A percentile compares a stretch with the other conserved stretches of the same genome.
phyloP scores from a whole-genome alignment of 1,284 basidiomycete species.

The Ustilago loliicola region DNA sequence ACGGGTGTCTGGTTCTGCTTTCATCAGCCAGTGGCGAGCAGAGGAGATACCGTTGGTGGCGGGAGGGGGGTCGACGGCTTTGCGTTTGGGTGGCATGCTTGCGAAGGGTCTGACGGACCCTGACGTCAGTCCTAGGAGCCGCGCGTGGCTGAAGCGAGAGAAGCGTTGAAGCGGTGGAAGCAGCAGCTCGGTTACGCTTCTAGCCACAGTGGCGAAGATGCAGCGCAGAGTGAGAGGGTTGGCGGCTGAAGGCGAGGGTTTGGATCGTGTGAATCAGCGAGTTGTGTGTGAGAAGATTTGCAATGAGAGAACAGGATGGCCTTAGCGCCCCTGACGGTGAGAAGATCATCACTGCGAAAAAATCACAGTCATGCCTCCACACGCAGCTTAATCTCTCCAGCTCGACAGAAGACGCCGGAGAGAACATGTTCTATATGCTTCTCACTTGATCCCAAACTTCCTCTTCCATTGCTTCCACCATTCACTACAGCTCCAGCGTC shows the following conservation, averaged over 20 bases:
- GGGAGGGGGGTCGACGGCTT: constrained; percentile 3
- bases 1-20: constrained; percentile 66
- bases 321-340: constrained; percentile 16
- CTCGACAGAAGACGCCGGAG: background rate
- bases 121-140: no score
- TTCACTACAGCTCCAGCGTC: background rate
- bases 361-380: constrained; percentile 45
- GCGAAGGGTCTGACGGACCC: background rate
- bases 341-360: constrained; percentile 4
- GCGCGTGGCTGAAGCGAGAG: no score
- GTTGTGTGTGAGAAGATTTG: background rate
- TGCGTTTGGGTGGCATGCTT: constrained; percentile 42
- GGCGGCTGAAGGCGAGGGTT: background rate
- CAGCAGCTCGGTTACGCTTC: background rate
- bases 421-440: background rate
- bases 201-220: background rate
- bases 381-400: constrained; percentile 15
- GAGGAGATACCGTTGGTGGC: background rate
- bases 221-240: background rate
- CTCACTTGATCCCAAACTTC: background rate
- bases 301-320: constrained; percentile 7
- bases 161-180: background rate
- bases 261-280: constrained; percentile 6
- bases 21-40: constrained; percentile 62
- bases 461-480: background rate